Conservation (phyloP, 768 basidiomycete species). For the Hypholoma sublateritium region DNA sequence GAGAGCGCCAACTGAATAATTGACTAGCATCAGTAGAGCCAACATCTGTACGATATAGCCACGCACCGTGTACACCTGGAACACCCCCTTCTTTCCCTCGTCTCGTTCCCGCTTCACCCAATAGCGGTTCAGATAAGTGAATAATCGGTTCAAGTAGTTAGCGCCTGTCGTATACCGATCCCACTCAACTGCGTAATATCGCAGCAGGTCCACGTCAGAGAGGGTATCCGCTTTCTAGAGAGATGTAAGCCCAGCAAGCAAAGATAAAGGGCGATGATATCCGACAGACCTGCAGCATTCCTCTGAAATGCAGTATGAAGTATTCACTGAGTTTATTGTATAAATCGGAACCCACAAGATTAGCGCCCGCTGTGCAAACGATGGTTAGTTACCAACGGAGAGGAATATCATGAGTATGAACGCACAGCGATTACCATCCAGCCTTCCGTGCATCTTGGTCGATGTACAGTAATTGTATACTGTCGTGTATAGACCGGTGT, state of each 20-base stretch:
- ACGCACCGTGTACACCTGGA: constrained; percentile 92
- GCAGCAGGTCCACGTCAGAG: constrained; percentile 87
- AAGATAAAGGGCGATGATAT: neutral
- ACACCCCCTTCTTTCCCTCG: constrained; percentile 94
- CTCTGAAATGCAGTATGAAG: constrained; percentile 83
- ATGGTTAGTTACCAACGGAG: constrained; percentile 33
- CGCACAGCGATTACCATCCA: constrained; percentile 70
- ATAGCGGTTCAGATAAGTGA: constrained; percentile 97
- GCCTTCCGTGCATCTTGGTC: constrained; percentile 70
- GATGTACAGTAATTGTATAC: constrained; percentile 99
- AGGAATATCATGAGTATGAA: constrained; percentile 30
- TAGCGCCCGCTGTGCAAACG: constrained; percentile 72
- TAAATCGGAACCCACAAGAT: constrained; percentile 96
- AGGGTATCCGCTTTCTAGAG: constrained; percentile 75
- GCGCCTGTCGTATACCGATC: constrained; percentile 96
- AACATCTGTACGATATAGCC: neutral
- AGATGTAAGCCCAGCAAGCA: constrained; percentile 15
- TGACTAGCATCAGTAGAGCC: neutral
- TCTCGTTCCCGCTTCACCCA: constrained; percentile 99
- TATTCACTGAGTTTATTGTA: constrained; percentile 93
- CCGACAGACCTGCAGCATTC: constrained; percentile 47
- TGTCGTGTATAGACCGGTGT: constrained; percentile 85
- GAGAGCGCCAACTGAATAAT: constrained; percentile 79
- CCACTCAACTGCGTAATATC: constrained; percentile 94
- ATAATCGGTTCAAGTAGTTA: constrained; percentile 94